Evolutionary conservation across 495 filamentous ascomycete species (phyloP).

Genomic region (Neurospora sp.): DNA sequence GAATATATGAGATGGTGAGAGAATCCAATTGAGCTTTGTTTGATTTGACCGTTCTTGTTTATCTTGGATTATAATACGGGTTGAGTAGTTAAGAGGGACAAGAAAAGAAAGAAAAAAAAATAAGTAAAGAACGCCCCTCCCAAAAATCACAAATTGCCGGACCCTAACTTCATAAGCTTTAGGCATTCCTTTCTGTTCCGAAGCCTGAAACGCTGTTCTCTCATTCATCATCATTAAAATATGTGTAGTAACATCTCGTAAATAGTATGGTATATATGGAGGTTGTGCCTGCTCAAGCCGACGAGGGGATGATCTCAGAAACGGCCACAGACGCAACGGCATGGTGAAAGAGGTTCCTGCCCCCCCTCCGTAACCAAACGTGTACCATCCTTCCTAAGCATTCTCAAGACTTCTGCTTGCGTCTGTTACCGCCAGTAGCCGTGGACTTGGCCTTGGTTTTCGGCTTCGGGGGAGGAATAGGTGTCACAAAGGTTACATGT

Average conservation of each 20-base stretch:
- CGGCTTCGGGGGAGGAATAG: slow-evolving; percentile 24
- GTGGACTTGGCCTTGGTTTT: slow-evolving; percentile 11
- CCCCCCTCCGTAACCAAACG: background rate
- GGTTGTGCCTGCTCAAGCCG: background rate
- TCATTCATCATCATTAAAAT: background rate
- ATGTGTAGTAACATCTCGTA: background rate
- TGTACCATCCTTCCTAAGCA: background rate
- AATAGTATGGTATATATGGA: background rate
- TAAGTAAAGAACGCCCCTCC: background rate
- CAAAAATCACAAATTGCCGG: background rate
- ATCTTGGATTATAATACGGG: background rate
- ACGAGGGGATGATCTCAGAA: background rate
- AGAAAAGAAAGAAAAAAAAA: background rate
- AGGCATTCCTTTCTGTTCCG: background rate
- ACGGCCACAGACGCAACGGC: background rate
- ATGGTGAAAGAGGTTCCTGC: background rate
- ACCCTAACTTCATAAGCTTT: background rate
- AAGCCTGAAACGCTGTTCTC: slow-evolving; percentile 7
- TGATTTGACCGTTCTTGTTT: background rate
- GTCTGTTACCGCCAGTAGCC: slow-evolving; percentile 8
- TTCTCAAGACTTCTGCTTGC: slow-evolving; percentile 16
- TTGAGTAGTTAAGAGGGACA: background rate
- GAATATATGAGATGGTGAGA: background rate
- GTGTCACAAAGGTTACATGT: slow-evolving; percentile 37
- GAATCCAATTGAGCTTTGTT: background rate